A percentile compares a stretch with the other conserved stretches of the same genome.
Conservation (phyloP, 495 filamentous ascomycete species). For the Penicillium cosmopolitanum region DNA sequence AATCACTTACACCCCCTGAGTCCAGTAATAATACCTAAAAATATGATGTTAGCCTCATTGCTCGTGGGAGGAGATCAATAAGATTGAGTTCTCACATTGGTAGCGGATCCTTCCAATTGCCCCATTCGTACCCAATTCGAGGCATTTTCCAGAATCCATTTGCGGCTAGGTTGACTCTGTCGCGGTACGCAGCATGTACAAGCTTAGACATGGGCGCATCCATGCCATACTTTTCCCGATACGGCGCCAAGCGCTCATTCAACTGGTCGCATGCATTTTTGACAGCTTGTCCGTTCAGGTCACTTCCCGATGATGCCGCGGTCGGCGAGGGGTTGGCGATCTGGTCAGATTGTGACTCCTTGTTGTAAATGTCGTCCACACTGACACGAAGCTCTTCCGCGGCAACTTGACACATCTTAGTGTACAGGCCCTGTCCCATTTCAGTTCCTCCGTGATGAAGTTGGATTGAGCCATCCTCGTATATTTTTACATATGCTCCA, state of each 20-base stretch:
- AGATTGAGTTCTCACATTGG: not conserved
- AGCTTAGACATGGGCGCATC: conserved; percentile 1
- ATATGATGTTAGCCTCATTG: not conserved
- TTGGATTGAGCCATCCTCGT: not conserved
- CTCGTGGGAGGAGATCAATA: not conserved
- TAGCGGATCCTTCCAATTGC: not conserved
- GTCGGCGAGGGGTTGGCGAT: conserved; percentile 4
- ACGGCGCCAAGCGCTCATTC: conserved; percentile 1
- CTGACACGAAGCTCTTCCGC: not conserved
- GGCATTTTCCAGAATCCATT: conserved; percentile 2
- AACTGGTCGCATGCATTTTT: conserved; percentile 5
- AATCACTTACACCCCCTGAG: conserved; percentile 1
- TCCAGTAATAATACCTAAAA: conserved; percentile 1
- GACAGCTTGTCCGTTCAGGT: conserved; percentile 1
- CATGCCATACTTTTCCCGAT: not conserved
- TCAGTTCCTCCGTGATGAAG: conserved; percentile 1
- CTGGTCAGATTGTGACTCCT: conserved; percentile 3
- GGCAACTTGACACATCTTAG: not conserved
- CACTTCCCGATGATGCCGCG: not conserved
- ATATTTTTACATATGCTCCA: conserved; percentile 2
- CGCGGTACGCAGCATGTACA: conserved; percentile 1
- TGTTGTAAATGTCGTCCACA: not conserved
- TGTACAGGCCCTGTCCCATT: not conserved
- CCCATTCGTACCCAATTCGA: conserved; percentile 1
- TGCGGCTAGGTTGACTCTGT: not conserved